Percentiles rank a stretch among this genome's conserved stretches.
Conservation (phyloP, 352 stramenopile genomes). For the Thraustotheca clavata region DNA sequence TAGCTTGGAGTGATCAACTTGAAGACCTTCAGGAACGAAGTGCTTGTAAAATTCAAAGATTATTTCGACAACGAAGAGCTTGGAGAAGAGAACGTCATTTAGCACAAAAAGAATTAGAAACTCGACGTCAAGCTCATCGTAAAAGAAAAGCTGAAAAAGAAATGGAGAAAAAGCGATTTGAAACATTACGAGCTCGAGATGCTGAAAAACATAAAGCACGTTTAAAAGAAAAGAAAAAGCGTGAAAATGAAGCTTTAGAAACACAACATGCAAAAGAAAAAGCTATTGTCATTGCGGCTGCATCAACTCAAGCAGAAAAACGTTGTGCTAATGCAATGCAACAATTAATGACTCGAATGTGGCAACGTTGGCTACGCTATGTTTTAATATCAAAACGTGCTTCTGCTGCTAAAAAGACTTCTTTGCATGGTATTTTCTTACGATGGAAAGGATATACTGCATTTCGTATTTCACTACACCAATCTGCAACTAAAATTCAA, state of each 20-base stretch:
- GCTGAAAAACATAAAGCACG: conserved; percentile 45
- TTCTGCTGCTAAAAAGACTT: not conserved
- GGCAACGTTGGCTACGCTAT: not conserved
- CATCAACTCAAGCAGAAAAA: not conserved
- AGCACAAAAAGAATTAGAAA: not conserved
- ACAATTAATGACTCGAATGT: not conserved
- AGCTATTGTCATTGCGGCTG: conserved; percentile 4
- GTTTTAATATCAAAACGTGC: not conserved
- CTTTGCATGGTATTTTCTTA: not conserved
- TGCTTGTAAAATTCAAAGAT: conserved; percentile 61
- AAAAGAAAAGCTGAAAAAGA: conserved; percentile 45
- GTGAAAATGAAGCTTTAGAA: not conserved
- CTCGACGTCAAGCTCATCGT: conserved; percentile 25
- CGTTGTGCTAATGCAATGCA: not conserved
- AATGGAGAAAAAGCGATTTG: conserved; percentile 46
- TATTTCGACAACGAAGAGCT: conserved; percentile 40
- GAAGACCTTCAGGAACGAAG: conserved; percentile 55
- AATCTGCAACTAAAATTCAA: conserved; percentile 8
- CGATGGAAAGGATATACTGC: not conserved
- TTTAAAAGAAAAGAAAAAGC: conserved; percentile 39
- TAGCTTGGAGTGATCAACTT: conserved; percentile 64
- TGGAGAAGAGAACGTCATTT: conserved; percentile 1
- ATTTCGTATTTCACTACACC: not conserved
- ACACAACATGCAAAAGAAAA: not conserved
- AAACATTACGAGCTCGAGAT: conserved; percentile 46